Conservation (phyloP, 1,139 yeast species). For the Casaregolazyma suthepensis region DNA sequence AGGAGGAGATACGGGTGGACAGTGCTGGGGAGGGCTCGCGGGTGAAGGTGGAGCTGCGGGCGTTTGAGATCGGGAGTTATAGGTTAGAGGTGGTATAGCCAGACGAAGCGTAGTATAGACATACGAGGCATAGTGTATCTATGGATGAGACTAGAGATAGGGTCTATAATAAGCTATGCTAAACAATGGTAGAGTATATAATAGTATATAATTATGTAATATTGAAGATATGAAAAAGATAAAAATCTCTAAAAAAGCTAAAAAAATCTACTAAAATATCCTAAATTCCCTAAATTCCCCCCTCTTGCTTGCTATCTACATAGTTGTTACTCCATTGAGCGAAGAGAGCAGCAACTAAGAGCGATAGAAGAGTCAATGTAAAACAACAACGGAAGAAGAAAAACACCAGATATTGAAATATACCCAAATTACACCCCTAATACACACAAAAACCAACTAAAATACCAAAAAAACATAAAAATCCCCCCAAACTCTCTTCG, state of each 20-base stretch:
- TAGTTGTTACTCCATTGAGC: not conserved
- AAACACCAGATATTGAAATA: too few species aligned
- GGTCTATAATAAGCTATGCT: too few species aligned
- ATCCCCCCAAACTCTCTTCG: not conserved
- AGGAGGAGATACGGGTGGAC: constrained; percentile 34
- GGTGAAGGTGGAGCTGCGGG: constrained; percentile 48
- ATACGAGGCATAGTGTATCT: too few species aligned
- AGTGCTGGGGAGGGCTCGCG: constrained; percentile 25
- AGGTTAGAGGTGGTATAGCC: constrained; percentile 20
- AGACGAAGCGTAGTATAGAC: too few species aligned
- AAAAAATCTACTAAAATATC: too few species aligned
- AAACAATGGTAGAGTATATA: too few species aligned
- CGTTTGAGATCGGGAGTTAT: constrained; percentile 69
- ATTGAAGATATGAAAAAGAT: too few species aligned
- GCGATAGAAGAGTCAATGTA: not conserved
- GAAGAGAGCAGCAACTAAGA: not conserved
- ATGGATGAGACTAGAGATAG: too few species aligned
- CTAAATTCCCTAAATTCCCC: not conserved
- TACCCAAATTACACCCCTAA: too few species aligned
- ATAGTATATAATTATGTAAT: too few species aligned
- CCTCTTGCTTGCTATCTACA: not conserved
- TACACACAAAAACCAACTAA: not conserved
- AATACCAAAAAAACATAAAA: not conserved
- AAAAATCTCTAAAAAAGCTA: too few species aligned
- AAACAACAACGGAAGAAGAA: not conserved